phyloP scores from a whole-genome alignment of 257 asterid species.

The Linderniella brevidens region DNA sequence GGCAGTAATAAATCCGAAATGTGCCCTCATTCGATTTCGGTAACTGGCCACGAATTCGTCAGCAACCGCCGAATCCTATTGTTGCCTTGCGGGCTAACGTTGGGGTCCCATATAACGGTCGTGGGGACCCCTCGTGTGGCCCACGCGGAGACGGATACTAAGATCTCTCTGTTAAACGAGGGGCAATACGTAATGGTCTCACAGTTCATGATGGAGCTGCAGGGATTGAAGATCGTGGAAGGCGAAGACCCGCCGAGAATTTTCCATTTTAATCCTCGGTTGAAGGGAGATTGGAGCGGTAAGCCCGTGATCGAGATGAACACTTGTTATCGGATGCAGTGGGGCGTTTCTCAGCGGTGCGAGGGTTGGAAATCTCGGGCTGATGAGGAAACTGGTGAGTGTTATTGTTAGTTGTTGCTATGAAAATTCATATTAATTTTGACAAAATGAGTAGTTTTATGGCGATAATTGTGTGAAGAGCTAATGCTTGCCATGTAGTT shows the following conservation, averaged over 20 bases:
- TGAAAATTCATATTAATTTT: too few relatives aligned
- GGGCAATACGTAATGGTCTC: constrained; percentile 83
- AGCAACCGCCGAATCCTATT: constrained; percentile 35
- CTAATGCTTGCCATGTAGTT: too few relatives aligned
- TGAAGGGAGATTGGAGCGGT: constrained; percentile 39
- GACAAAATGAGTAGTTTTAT: too few relatives aligned
- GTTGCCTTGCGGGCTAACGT: constrained; percentile 74
- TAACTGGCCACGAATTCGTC: constrained; percentile 34
- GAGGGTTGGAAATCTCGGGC: constrained; percentile 84
- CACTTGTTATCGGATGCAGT: constrained; percentile 24
- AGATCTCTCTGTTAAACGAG: constrained; percentile 55
- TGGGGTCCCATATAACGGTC: constrained; percentile 76
- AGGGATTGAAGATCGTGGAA: constrained; percentile 80
- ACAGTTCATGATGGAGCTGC: constrained; percentile 87
- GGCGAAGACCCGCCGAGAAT: constrained; percentile 93
- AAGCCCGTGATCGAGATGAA: not conserved
- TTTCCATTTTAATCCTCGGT: constrained; percentile 70
- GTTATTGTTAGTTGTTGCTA: too few relatives aligned
- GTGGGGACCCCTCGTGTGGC: constrained; percentile 66
- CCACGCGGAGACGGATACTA: constrained; percentile 56
- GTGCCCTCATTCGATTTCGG: constrained; percentile 54
- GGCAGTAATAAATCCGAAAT: constrained; percentile 13
- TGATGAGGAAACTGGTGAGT: constrained; percentile 88
- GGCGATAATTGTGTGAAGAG: too few relatives aligned
- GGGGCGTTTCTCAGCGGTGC: constrained; percentile 86